A percentile compares a stretch with the other conserved stretches of the same genome.
phyloP scores from a whole-genome alignment of 2,329 filamentous ascomycete genomes.

The Aspergillus alliaceus region DNA sequence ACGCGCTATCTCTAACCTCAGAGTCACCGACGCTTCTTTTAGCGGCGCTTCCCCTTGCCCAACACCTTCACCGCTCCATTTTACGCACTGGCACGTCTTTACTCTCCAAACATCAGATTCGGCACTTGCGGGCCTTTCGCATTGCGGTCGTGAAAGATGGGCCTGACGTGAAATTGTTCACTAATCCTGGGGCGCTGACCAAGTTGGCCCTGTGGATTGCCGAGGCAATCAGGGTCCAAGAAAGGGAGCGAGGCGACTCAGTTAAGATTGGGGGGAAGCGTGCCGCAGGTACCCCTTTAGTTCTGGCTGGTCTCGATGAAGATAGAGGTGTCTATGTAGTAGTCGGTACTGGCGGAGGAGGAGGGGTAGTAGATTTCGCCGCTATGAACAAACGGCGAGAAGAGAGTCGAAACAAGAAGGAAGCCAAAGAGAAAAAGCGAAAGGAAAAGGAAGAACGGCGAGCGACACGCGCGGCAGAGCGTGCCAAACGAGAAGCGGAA shows the following conservation, averaged over 20 bases:
- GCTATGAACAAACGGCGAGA: conserved; percentile 67
- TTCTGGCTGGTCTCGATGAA: conserved; percentile 88
- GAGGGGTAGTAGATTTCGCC: conserved; percentile 67
- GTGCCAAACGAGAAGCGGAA: conserved; percentile 50
- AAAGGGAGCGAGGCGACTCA: conserved; percentile 75
- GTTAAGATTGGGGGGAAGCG: conserved; percentile 47
- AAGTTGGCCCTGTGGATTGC: conserved; percentile 94
- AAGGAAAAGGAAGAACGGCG: conserved; percentile 65
- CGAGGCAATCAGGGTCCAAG: conserved; percentile 87
- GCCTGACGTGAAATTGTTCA: conserved; percentile 86
- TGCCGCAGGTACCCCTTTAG: conserved; percentile 70
- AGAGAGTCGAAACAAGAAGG: conserved; percentile 62
- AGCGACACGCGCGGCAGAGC: conserved; percentile 56
- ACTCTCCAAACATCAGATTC: conserved; percentile 91
- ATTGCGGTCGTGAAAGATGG: conserved; percentile 96
- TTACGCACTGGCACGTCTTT: conserved; percentile 88
- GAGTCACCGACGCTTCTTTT: conserved; percentile 58
- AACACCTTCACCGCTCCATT: conserved; percentile 88
- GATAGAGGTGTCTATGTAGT: conserved; percentile 84
- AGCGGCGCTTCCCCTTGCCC: conserved; percentile 76
- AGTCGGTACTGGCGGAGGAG: conserved; percentile 86
- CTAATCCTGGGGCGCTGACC: conserved; percentile 86
- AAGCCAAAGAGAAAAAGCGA: conserved; percentile 62
- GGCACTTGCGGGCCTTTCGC: conserved; percentile 86
- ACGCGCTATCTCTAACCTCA: conserved; percentile 52